A percentile compares a stretch with the other conserved stretches of the same genome.
Conservation (phyloP, 108 stramenopile species). For the Schizochytrium sp. region DNA sequence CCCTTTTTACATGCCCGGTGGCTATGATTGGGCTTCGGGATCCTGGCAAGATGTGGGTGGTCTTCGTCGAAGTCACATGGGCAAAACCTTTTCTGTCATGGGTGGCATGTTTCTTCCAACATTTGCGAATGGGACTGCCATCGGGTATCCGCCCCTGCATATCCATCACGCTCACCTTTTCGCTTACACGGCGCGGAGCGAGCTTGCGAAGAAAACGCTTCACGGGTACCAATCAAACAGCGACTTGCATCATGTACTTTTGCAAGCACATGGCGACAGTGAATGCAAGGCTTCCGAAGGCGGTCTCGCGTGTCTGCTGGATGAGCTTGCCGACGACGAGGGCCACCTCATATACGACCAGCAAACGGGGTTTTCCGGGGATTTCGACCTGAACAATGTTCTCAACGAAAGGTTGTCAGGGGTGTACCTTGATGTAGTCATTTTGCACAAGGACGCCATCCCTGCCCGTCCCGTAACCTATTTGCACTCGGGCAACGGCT, state of each 20-base stretch:
- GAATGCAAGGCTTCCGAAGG: background rate
- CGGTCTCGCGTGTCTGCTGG: background rate
- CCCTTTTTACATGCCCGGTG: background rate
- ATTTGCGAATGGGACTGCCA: background rate
- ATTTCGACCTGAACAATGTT: background rate
- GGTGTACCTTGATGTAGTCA: background rate
- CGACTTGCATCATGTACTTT: background rate
- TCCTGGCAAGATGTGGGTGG: background rate
- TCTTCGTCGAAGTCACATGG: background rate
- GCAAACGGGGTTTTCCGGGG: background rate
- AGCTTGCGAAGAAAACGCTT: background rate
- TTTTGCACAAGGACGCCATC: background rate
- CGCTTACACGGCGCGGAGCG: background rate
- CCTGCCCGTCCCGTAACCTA: background rate
- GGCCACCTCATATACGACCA: background rate
- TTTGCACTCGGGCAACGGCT: background rate
- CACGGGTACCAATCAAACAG: background rate
- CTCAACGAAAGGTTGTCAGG: background rate
- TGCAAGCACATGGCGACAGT: constrained; percentile 1
- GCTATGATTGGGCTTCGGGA: background rate
- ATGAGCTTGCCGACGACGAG: background rate
- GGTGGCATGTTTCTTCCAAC: background rate
- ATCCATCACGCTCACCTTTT: background rate
- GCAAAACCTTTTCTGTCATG: background rate
- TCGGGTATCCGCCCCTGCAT: background rate